phyloP scores from a whole-genome alignment of 2,329 filamentous ascomycete genomes.

The Pseudopyrenochaeta lycopersici region DNA sequence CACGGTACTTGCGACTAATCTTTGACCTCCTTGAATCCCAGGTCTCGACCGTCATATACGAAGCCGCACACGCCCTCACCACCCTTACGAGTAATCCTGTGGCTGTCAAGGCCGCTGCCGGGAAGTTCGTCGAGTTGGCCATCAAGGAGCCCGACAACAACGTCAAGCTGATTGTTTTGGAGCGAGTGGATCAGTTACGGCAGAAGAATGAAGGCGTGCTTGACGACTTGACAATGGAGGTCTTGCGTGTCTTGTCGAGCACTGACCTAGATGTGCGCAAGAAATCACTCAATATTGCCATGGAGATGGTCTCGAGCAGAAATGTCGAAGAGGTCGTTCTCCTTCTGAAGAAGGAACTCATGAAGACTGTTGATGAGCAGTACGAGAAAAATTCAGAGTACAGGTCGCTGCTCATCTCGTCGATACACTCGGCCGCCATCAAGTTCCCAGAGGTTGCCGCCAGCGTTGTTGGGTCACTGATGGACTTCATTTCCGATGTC shows the following conservation, averaged over 20 bases:
- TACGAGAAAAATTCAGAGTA: constrained; percentile 78
- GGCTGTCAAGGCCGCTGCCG: constrained; percentile 93
- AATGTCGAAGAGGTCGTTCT: constrained; percentile 98
- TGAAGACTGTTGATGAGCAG: constrained; percentile 97
- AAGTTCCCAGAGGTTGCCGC: constrained; percentile 98
- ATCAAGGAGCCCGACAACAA: constrained; percentile 99
- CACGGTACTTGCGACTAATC: constrained; percentile 90
- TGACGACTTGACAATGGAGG: constrained; percentile 96
- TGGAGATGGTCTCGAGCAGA: constrained; percentile 99
- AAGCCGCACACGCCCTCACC: constrained; percentile 94
- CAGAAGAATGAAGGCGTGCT: constrained; percentile 89
- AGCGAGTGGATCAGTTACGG: constrained; percentile 87
- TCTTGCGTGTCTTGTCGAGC: constrained; percentile 91
- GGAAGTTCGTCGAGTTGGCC: constrained; percentile 94
- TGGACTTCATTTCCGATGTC: constrained; percentile 99
- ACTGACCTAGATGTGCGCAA: constrained; percentile 94
- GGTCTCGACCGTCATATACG: constrained; percentile 94
- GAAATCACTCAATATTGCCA: constrained; percentile 87
- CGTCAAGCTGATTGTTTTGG: constrained; percentile 96
- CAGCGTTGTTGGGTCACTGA: constrained; percentile 93
- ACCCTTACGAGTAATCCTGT: constrained; percentile 95
- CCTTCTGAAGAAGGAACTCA: constrained; percentile 94
- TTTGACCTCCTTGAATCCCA: constrained; percentile 95
- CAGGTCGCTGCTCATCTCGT: constrained; percentile 91
- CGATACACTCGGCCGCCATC: constrained; percentile 98